phyloP scores from a whole-genome alignment of 2,329 filamentous ascomycete genomes.

The Curvularia spicifera region DNA sequence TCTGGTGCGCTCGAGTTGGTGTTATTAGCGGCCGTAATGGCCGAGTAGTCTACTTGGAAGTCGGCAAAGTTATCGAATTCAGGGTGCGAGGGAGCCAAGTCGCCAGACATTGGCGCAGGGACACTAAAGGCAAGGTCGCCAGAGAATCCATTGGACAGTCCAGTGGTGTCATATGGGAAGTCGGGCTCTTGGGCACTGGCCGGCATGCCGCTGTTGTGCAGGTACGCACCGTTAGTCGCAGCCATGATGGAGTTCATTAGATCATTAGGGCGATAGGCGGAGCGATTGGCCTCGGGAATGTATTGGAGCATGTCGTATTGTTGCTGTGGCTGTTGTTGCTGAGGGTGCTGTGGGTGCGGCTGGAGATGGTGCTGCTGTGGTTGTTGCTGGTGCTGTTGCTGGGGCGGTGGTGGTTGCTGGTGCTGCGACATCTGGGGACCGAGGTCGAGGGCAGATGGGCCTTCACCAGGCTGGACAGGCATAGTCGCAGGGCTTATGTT shows the following conservation, averaged over 20 bases:
- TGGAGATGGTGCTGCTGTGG: constrained; percentile 29
- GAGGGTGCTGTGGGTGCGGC: constrained; percentile 33
- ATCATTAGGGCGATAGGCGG: constrained; percentile 39
- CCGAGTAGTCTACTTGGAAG: constrained; percentile 35
- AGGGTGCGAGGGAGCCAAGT: constrained; percentile 31
- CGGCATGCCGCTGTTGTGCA: constrained; percentile 38
- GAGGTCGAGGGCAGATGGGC: constrained; percentile 42
- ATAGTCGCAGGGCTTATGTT: constrained; percentile 47
- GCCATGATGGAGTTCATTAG: constrained; percentile 49
- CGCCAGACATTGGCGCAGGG: constrained; percentile 30
- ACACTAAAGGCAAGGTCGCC: constrained; percentile 37
- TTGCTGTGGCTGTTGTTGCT: constrained; percentile 24
- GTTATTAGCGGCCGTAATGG: constrained; percentile 31
- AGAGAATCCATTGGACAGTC: constrained; percentile 30
- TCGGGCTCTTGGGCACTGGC: constrained; percentile 33
- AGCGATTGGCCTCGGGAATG: constrained; percentile 43
- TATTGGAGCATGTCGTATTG: constrained; percentile 46
- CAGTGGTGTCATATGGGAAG: constrained; percentile 34
- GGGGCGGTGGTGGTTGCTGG: constrained; percentile 41
- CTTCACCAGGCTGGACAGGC: constrained; percentile 42
- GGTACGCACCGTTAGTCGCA: constrained; percentile 43
- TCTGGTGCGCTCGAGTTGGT: constrained; percentile 34
- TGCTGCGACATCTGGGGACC: constrained; percentile 37
- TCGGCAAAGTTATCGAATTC: constrained; percentile 36
- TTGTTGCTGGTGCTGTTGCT: constrained; percentile 28